Conservation (phyloP, 2,329 filamentous ascomycete species). For the Fusarium dlaminii region DNA sequence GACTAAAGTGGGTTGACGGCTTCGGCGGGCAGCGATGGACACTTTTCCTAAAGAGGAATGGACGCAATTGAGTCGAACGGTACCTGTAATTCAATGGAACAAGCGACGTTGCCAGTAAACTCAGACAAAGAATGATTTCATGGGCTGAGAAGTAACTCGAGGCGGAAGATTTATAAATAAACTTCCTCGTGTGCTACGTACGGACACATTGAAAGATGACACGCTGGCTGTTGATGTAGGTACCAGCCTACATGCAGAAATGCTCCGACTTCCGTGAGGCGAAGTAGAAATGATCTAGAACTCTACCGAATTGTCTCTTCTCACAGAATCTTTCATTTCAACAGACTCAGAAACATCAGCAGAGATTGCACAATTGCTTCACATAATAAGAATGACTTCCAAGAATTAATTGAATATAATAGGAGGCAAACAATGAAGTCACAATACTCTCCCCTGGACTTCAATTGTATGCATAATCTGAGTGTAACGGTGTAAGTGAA, state of each 20-base stretch:
- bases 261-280: constrained; percentile 28
- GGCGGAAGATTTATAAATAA: constrained; percentile 1
- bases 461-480: neutral
- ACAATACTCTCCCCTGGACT: neutral
- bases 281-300: constrained; percentile 26
- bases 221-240: constrained; percentile 38
- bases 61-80: constrained; percentile 16
- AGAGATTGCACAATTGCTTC: too few species aligned
- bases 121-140: neutral
- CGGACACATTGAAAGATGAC: constrained; percentile 32
- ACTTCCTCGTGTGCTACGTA: constrained; percentile 2
- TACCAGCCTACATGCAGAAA: neutral
- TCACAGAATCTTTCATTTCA: too few species aligned
- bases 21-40: constrained; percentile 35
- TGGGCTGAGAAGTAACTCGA: neutral
- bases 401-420: too few species aligned
- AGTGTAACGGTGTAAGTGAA: constrained; percentile 14
- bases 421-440: too few species aligned
- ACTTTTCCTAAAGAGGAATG: constrained; percentile 16
- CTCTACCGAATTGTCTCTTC: constrained; percentile 6
- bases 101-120: neutral
- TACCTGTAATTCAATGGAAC: constrained; percentile 21
- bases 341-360: too few species aligned
- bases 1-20: constrained; percentile 37
- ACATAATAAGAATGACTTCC: too few species aligned